Conservation (phyloP, 2,329 filamentous ascomycete species). For the Alternaria dauci region DNA sequence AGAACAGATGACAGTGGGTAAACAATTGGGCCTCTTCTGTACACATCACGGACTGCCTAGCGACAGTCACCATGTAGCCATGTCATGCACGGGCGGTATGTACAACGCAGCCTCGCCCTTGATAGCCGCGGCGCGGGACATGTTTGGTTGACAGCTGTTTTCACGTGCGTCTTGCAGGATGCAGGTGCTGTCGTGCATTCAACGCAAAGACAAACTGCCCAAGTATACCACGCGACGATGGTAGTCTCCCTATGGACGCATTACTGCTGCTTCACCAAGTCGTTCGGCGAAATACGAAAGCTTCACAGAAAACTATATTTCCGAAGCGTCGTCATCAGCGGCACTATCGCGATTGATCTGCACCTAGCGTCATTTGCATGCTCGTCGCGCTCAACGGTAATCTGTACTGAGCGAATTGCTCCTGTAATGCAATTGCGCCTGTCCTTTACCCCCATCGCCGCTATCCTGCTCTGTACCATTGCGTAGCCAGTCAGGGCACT, state of each 20-base stretch:
- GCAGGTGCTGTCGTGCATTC: neutral
- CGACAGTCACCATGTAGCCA: neutral
- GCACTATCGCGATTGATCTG: conserved; percentile 22
- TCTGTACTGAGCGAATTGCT: conserved; percentile 7
- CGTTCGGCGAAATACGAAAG: neutral
- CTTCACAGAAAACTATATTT: conserved; percentile 1
- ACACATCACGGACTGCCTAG: neutral
- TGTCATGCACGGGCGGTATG: neutral
- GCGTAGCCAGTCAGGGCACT: neutral
- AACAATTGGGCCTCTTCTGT: neutral
- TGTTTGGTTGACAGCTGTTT: neutral
- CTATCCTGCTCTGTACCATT: neutral
- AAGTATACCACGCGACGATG: neutral
- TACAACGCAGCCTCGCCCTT: neutral
- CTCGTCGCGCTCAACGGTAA: conserved; percentile 15
- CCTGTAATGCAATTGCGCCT: conserved; percentile 13
- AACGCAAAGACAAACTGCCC: neutral
- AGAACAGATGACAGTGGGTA: conserved; percentile 1
- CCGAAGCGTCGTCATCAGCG: conserved; percentile 30
- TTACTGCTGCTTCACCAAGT: neutral
- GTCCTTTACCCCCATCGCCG: conserved; percentile 7
- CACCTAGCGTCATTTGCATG: conserved; percentile 26
- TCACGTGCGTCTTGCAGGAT: neutral
- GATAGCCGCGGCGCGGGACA: neutral
- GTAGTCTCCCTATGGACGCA: neutral